These are phyloP conservation scores for Eucalyptus microcorys DNA, from an alignment of 345 rosid species.

Conservation along the genomic window DNA sequence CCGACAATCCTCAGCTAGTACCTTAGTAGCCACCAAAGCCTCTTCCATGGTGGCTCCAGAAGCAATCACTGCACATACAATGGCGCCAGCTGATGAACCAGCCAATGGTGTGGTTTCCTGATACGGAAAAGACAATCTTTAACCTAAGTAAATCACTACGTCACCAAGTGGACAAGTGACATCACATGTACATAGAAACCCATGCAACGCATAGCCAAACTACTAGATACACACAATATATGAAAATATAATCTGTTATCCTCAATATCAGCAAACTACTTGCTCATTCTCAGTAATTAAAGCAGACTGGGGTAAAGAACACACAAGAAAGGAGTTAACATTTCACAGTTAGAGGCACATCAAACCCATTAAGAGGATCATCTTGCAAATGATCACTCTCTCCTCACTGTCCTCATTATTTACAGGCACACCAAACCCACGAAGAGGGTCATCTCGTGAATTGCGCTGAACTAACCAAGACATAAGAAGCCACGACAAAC, in stretches of 20 bases:
- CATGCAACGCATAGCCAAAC: background rate
- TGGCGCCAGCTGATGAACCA: conserved; percentile 94
- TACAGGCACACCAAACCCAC: background rate
- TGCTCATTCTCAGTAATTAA: background rate
- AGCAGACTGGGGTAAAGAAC: background rate
- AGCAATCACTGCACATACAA: conserved; percentile 73
- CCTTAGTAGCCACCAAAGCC: conserved; percentile 59
- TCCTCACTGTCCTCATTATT: background rate
- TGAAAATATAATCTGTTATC: background rate
- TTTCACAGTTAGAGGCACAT: background rate
- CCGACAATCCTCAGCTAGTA: conserved; percentile 68
- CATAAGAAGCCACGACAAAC: background rate
- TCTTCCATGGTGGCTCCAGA: conserved; percentile 73
- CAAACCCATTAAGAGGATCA: background rate
- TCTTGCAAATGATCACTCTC: background rate
- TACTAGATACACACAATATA: background rate
- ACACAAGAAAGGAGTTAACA: background rate
- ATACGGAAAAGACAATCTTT: background rate
- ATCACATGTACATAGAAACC: background rate
- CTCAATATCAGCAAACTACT: background rate
- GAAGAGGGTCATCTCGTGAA: background rate
- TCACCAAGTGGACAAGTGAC: background rate
- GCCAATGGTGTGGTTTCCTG: conserved; percentile 92
- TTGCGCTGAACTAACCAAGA: background rate
- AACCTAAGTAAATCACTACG: background rate